Evolutionary conservation across 768 basidiomycete genomes (phyloP).

Genomic region (Boletus fagicola): DNA sequence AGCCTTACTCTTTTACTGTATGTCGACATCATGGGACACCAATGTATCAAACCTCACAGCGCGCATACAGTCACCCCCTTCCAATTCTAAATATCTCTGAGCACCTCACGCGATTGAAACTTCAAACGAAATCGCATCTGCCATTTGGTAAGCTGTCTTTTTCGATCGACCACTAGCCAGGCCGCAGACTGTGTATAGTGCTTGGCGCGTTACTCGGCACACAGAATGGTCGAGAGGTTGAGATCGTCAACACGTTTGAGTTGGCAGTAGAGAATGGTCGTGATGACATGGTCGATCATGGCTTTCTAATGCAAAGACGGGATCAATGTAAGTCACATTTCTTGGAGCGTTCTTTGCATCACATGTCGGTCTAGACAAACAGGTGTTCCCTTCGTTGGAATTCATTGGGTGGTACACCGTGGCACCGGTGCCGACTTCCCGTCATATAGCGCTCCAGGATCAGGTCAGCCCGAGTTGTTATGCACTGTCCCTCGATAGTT

Average conservation of each 20-base stretch:
- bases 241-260: conserved; percentile 97
- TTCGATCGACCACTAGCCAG: background rate
- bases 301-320: conserved; percentile 74
- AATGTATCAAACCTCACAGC: conserved; percentile 13
- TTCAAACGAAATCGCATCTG: conserved; percentile 58
- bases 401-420: conserved; percentile 98
- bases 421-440: conserved; percentile 65
- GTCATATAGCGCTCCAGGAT: conserved; percentile 81
- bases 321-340: conserved; percentile 70
- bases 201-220: conserved; percentile 92
- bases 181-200: conserved; percentile 46
- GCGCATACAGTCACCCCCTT: conserved; percentile 75
- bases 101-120: conserved; percentile 81
- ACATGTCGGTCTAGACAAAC: conserved; percentile 66
- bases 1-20: conserved; percentile 75
- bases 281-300: conserved; percentile 68
- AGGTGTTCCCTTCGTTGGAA: conserved; percentile 96
- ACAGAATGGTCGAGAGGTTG: conserved; percentile 90
- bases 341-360: conserved; percentile 1
- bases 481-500: background rate
- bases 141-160: conserved; percentile 58
- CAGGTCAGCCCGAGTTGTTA: conserved; percentile 49
- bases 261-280: conserved; percentile 59
- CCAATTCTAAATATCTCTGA: conserved; percentile 97
- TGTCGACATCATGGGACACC: conserved; percentile 26